Percentiles rank a stretch among this genome's conserved stretches.
Conservation (phyloP, 441 rosid species). For the Hura crepitans region DNA sequence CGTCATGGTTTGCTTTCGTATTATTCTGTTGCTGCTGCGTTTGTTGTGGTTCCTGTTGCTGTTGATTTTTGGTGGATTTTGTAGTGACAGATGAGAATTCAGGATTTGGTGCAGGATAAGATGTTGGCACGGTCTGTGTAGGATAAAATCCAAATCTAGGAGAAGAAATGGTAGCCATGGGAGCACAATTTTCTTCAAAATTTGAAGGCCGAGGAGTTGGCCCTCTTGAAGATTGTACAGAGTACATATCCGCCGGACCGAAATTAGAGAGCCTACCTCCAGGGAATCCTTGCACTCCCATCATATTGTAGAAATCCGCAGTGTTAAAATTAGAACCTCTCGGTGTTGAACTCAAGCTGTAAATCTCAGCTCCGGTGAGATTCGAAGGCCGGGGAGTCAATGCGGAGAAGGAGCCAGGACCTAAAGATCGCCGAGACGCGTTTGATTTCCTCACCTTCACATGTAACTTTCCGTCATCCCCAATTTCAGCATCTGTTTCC, state of each 20-base stretch:
- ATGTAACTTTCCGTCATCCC: slow-evolving; percentile 85
- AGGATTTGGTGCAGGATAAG: slow-evolving; percentile 90
- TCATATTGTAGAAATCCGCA: slow-evolving; percentile 81
- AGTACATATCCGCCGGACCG: slow-evolving; percentile 63
- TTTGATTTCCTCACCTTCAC: slow-evolving; percentile 79
- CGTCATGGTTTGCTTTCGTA: slow-evolving; percentile 36
- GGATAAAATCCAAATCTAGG: slow-evolving; percentile 85
- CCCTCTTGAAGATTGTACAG: slow-evolving; percentile 77
- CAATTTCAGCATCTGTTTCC: slow-evolving; percentile 86
- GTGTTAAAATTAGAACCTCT: slow-evolving; percentile 93
- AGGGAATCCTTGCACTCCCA: slow-evolving; percentile 63
- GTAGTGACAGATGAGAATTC: slow-evolving; percentile 38
- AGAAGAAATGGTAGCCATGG: slow-evolving; percentile 46
- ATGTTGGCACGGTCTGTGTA: slow-evolving; percentile 48
- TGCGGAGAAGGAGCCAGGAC: slow-evolving; percentile 50
- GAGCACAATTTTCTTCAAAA: slow-evolving; percentile 66
- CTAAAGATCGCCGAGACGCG: slow-evolving; percentile 69
- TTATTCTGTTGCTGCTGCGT: slow-evolving; percentile 22
- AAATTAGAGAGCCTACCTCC: slow-evolving; percentile 64
- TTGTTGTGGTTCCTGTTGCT: slow-evolving; percentile 30
- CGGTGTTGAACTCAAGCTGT: slow-evolving; percentile 83
- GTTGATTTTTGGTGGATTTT: slow-evolving; percentile 30
- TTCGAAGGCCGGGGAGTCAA: slow-evolving; percentile 69
- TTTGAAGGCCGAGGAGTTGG: slow-evolving; percentile 75
- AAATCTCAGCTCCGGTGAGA: slow-evolving; percentile 83